Conservation (phyloP, 108 stramenopile genomes). For the Skeletonema grethae region DNA sequence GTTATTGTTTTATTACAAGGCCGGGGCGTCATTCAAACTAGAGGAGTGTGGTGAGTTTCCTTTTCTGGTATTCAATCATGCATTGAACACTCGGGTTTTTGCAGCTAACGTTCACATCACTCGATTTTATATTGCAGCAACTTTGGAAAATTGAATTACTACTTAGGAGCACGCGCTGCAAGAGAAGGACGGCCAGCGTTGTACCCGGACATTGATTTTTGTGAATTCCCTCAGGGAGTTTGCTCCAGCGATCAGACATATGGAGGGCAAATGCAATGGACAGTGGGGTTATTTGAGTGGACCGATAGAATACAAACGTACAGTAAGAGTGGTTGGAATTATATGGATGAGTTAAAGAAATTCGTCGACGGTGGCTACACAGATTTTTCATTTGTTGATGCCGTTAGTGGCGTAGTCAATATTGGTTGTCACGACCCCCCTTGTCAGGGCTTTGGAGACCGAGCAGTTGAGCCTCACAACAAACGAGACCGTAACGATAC, state of each 20-base stretch:
- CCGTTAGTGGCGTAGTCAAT: slow-evolving; percentile 35
- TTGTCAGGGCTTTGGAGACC: slow-evolving; percentile 21
- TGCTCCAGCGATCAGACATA: slow-evolving; percentile 47
- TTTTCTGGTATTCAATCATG: background rate
- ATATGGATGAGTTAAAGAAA: slow-evolving; percentile 36
- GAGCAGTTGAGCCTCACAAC: slow-evolving; percentile 33
- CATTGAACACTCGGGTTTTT: background rate
- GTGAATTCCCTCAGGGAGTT: slow-evolving; percentile 42
- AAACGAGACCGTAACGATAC: slow-evolving; percentile 34
- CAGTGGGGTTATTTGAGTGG: slow-evolving; percentile 54
- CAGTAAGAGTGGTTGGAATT: slow-evolving; percentile 39
- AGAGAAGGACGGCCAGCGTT: slow-evolving; percentile 30
- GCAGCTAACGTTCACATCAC: background rate
- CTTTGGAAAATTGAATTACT: slow-evolving; percentile 53
- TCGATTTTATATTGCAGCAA: slow-evolving; percentile 16
- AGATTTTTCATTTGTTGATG: slow-evolving; percentile 45
- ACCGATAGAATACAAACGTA: slow-evolving; percentile 47
- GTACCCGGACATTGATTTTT: slow-evolving; percentile 49
- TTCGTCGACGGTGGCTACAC: slow-evolving; percentile 38
- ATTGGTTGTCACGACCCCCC: slow-evolving; percentile 46
- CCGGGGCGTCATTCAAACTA: slow-evolving; percentile 50
- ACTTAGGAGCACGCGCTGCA: slow-evolving; percentile 33
- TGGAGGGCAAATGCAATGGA: slow-evolving; percentile 51
- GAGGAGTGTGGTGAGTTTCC: slow-evolving; percentile 27
- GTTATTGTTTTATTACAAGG: too few species aligned